These are phyloP conservation scores for Agrostemma githago DNA, from an alignment of 148 eudicot genomes.

Conservation along the genomic window DNA sequence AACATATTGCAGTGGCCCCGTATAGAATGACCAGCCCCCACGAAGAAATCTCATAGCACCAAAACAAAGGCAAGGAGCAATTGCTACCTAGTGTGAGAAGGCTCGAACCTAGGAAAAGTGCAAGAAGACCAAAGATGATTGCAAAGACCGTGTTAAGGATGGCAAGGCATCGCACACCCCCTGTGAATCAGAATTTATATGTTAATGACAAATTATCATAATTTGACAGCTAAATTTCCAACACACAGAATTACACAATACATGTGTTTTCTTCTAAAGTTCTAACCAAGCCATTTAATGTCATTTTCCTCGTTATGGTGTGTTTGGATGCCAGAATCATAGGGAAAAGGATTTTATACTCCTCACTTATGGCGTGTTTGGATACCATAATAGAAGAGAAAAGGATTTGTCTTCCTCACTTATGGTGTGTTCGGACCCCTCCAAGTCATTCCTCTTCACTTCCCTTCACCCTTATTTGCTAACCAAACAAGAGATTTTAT, in stretches of 20 bases:
- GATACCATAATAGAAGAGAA: too few species aligned
- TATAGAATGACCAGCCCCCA: slow-evolving; percentile 81
- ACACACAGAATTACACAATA: too few species aligned
- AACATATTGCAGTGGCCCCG: slow-evolving; percentile 55
- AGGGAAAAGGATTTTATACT: too few species aligned
- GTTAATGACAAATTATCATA: not conserved
- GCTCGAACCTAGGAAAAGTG: slow-evolving; percentile 73
- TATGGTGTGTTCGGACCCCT: too few species aligned
- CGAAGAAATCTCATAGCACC: slow-evolving; percentile 85
- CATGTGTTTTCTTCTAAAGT: too few species aligned
- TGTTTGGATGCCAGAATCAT: too few species aligned
- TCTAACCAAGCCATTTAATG: not conserved
- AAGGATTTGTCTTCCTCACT: too few species aligned
- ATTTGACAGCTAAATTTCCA: not conserved
- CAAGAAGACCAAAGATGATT: slow-evolving; percentile 65
- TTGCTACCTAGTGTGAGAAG: slow-evolving; percentile 81
- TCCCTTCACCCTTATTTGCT: too few species aligned
- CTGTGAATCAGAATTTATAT: slow-evolving; percentile 31
- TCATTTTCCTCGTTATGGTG: not conserved
- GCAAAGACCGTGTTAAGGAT: slow-evolving; percentile 65
- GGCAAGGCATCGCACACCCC: slow-evolving; percentile 88
- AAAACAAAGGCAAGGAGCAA: slow-evolving; percentile 82
- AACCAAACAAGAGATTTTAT: too few species aligned
- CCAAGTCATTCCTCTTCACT: too few species aligned
- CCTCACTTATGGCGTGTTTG: too few species aligned